Percentiles rank a stretch among this genome's conserved stretches.
Conservation (phyloP, 1,284 basidiomycete species). For the Schizophyllum amplum region DNA sequence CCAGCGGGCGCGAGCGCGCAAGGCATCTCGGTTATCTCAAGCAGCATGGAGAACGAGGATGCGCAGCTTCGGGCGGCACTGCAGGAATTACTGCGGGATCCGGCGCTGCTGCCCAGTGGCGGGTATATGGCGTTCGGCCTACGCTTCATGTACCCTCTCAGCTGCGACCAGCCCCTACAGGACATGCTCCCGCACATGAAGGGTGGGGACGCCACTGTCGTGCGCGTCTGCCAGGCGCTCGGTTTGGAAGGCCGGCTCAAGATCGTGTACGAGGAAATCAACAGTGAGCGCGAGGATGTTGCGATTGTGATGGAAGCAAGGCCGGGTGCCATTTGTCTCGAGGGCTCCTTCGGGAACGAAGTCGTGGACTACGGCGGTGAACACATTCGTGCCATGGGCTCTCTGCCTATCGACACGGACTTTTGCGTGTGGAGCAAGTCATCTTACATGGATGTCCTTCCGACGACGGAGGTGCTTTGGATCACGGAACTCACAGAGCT, state of each 20-base stretch:
- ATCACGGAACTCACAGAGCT: background rate
- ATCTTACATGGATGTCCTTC: background rate
- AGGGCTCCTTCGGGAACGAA: background rate
- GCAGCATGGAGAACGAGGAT: background rate
- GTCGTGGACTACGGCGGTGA: background rate
- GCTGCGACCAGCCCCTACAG: conserved; percentile 2
- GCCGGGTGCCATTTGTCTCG: background rate
- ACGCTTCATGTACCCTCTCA: conserved; percentile 22
- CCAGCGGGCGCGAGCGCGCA: background rate
- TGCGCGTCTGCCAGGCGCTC: background rate
- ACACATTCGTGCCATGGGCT: background rate
- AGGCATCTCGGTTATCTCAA: background rate
- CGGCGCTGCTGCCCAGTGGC: conserved; percentile 17
- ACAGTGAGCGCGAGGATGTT: background rate
- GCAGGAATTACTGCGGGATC: background rate
- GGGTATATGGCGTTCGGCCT: conserved; percentile 26
- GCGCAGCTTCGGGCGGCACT: background rate
- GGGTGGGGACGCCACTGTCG: conserved; percentile 16
- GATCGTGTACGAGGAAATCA: background rate
- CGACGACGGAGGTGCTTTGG: background rate
- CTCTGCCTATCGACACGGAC: too few relatives aligned
- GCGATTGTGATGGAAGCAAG: background rate
- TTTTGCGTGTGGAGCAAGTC: background rate
- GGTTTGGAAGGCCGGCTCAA: background rate
- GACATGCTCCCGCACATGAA: conserved; percentile 13